These are phyloP conservation scores for Termitomyces sp. DNA, from an alignment of 768 basidiomycete species.

Conservation along the genomic window DNA sequence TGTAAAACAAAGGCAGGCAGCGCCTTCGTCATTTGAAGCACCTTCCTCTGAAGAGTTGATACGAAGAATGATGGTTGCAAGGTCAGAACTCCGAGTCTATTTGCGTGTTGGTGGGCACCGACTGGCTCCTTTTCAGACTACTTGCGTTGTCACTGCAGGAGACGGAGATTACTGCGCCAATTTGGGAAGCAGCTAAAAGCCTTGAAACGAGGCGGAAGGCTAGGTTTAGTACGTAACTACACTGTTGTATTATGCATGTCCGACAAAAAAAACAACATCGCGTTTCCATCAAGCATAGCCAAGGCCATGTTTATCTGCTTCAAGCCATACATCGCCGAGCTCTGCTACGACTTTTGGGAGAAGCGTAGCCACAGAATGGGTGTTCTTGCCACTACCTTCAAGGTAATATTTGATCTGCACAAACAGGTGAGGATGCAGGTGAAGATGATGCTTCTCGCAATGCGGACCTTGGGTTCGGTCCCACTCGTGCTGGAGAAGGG, in stretches of 20 bases:
- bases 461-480: constrained; percentile 78
- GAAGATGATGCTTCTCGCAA: constrained; percentile 11
- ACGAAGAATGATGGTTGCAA: constrained; percentile 64
- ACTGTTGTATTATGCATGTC: background rate
- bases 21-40: constrained; percentile 28
- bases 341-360: constrained; percentile 59
- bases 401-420: constrained; percentile 85
- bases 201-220: constrained; percentile 48
- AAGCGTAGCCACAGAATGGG: constrained; percentile 39
- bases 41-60: constrained; percentile 61
- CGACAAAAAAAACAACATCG: too few relatives aligned
- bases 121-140: constrained; percentile 38
- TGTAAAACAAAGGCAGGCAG: constrained; percentile 41
- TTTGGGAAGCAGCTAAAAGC: constrained; percentile 65
- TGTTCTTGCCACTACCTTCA: constrained; percentile 67
- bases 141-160: constrained; percentile 61
- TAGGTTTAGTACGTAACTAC: constrained; percentile 15
- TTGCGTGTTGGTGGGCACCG: background rate
- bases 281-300: constrained; percentile 3
- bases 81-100: constrained; percentile 37
- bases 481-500: constrained; percentile 61
- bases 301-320: constrained; percentile 42
- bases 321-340: constrained; percentile 66
- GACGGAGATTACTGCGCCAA: constrained; percentile 47
- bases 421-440: background rate